phyloP scores from a whole-genome alignment of 164 flowering plant species.

The Annona squamosa region DNA sequence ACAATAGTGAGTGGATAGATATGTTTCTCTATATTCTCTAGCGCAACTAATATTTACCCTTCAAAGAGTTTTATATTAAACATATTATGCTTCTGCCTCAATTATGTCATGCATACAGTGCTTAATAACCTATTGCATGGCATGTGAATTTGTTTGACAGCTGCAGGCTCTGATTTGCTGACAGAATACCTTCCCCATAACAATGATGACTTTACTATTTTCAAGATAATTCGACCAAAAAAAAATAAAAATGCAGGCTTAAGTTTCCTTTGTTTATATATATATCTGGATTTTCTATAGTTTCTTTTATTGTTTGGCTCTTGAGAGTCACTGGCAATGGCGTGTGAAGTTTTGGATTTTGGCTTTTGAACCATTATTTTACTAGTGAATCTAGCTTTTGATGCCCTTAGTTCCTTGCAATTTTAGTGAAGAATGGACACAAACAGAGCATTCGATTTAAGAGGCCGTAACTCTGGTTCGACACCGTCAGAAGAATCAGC shows the following conservation, averaged over 20 bases:
- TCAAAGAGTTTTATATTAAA: too few relatives aligned
- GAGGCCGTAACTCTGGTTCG: conserved; percentile 57
- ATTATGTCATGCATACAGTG: too few relatives aligned
- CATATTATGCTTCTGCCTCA: too few relatives aligned
- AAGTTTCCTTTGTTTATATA: not conserved
- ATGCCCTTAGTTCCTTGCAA: conserved; percentile 21
- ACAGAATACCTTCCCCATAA: too few relatives aligned
- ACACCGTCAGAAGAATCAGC: conserved; percentile 79
- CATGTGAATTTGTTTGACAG: too few relatives aligned
- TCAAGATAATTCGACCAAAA: not conserved
- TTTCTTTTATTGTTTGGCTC: not conserved
- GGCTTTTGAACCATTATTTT: not conserved
- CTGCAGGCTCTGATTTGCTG: too few relatives aligned
- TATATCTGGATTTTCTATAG: not conserved
- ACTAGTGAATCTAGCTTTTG: not conserved
- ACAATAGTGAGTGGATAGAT: too few relatives aligned
- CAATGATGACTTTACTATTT: not conserved
- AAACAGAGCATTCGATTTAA: conserved; percentile 34
- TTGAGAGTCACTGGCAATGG: not conserved
- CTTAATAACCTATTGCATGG: too few relatives aligned
- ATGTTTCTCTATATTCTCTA: too few relatives aligned
- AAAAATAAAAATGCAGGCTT: not conserved
- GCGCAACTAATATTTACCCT: too few relatives aligned
- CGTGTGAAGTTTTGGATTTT: too few relatives aligned
- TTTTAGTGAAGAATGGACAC: conserved; percentile 49